A percentile compares a stretch with the other conserved stretches of the same genome.
Evolutionary conservation across 1,284 basidiomycete genomes (phyloP).

Genomic region (Microbotryomycetes sp.): DNA sequence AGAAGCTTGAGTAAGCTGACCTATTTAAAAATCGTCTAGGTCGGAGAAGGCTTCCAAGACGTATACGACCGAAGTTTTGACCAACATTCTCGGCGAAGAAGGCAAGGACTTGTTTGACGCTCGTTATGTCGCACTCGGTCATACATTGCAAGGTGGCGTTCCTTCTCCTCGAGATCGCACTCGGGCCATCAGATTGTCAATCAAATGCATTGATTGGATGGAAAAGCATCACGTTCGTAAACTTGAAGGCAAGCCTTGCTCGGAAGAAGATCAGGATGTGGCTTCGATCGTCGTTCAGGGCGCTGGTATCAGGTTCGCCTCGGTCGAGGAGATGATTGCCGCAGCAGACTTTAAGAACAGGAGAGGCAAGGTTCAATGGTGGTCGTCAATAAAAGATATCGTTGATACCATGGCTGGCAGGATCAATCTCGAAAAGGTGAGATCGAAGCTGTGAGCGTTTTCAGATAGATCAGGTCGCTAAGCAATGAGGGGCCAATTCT

Average conservation of each 20-base stretch:
- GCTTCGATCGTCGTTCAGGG: conserved; percentile 88
- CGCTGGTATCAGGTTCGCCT: conserved; percentile 68
- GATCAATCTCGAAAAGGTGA: background rate
- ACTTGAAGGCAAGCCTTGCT: conserved; percentile 7
- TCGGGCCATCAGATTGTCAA: conserved; percentile 77
- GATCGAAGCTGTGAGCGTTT: background rate
- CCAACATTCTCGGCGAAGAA: conserved; percentile 90
- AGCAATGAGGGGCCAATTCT: too few species aligned
- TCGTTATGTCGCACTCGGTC: conserved; percentile 85
- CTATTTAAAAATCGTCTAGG: conserved; percentile 45
- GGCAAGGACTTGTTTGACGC: conserved; percentile 87
- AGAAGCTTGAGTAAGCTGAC: background rate
- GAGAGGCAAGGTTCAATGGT: conserved; percentile 74
- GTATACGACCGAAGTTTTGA: conserved; percentile 87
- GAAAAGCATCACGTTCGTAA: conserved; percentile 59
- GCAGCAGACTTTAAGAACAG: conserved; percentile 87
- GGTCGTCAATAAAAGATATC: conserved; percentile 55
- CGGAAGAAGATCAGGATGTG: conserved; percentile 52
- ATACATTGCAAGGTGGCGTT: conserved; percentile 90
- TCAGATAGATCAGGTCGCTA: too few species aligned
- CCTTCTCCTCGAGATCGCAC: conserved; percentile 91
- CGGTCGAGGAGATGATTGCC: conserved; percentile 70
- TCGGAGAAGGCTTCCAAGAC: conserved; percentile 80
- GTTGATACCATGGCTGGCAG: conserved; percentile 21
- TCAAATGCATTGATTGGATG: conserved; percentile 90